phyloP scores from a whole-genome alignment of 202 grass and related monocot species.

The Schoenoplectus triqueter region DNA sequence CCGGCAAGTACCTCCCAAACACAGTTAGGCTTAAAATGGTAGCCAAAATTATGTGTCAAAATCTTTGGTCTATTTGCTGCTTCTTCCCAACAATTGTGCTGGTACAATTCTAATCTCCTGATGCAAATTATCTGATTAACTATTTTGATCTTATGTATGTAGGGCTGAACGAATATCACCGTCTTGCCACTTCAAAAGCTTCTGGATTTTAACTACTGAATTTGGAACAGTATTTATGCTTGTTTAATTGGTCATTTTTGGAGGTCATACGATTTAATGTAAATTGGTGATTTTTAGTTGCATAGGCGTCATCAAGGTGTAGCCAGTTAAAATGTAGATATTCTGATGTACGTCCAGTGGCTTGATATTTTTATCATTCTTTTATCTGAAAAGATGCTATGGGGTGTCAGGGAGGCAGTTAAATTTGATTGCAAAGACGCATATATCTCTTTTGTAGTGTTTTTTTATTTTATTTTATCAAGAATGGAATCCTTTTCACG shows the following conservation, averaged over 20 bases:
- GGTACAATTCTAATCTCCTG: neutral
- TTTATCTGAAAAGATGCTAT: neutral
- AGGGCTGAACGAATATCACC: neutral
- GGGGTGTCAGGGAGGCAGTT: neutral
- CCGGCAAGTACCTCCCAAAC: neutral
- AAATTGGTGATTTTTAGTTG: neutral
- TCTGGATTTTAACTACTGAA: slow-evolving; percentile 5
- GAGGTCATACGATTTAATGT: neutral
- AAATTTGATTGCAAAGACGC: neutral
- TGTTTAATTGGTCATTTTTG: slow-evolving; percentile 7
- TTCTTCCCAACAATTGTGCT: neutral
- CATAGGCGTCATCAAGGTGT: neutral
- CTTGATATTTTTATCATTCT: neutral
- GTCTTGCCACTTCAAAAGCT: neutral
- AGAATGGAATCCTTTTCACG: too few relatives aligned
- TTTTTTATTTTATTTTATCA: too few relatives aligned
- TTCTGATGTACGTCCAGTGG: neutral
- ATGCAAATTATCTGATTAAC: slow-evolving; percentile 4
- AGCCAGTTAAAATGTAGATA: neutral
- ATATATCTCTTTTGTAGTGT: neutral
- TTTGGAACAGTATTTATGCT: slow-evolving; percentile 17
- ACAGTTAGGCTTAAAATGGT: too few relatives aligned
- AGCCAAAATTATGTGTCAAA: too few relatives aligned
- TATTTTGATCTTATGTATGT: slow-evolving; percentile 9
- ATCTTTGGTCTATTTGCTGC: neutral